A percentile compares a stretch with the other conserved stretches of the same genome.
Evolutionary conservation across 192 early-diverging fungal species (phyloP).

Genomic region (Coemansia sp.): DNA sequence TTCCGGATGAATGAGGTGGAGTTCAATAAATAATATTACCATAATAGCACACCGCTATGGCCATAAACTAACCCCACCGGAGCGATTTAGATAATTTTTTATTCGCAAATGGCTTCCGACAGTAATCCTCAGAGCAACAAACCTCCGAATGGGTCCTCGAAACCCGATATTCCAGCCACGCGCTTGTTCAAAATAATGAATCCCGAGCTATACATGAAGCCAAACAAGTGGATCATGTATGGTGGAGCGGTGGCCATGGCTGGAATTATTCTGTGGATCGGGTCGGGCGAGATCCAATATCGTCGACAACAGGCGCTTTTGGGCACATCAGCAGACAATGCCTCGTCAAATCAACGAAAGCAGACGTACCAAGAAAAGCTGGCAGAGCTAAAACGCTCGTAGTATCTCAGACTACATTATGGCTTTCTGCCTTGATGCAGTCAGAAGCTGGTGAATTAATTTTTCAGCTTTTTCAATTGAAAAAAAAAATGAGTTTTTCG

Average conservation of each 20-base stretch:
- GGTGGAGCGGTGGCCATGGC: conserved; percentile 35
- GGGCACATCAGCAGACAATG: background rate
- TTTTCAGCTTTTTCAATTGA: too few species aligned
- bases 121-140: background rate
- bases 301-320: conserved; percentile 15
- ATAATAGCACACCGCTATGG: too few species aligned
- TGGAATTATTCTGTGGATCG: conserved; percentile 39
- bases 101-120: background rate
- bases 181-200: conserved; percentile 51
- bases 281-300: conserved; percentile 35
- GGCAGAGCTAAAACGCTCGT: conserved; percentile 37
- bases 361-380: conserved; percentile 46
- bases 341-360: conserved; percentile 1
- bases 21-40: too few species aligned
- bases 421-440: too few species aligned
- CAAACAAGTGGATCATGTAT: conserved; percentile 46
- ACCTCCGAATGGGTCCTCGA: conserved; percentile 1
- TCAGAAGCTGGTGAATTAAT: too few species aligned
- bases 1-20: too few species aligned
- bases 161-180: conserved; percentile 35
- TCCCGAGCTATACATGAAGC: conserved; percentile 51
- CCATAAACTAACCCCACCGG: too few species aligned
- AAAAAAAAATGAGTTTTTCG: too few species aligned
- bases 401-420: background rate
- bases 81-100: too few species aligned